phyloP scores from a whole-genome alignment of 202 grass and related monocot species.

The Musa balbisiana region DNA sequence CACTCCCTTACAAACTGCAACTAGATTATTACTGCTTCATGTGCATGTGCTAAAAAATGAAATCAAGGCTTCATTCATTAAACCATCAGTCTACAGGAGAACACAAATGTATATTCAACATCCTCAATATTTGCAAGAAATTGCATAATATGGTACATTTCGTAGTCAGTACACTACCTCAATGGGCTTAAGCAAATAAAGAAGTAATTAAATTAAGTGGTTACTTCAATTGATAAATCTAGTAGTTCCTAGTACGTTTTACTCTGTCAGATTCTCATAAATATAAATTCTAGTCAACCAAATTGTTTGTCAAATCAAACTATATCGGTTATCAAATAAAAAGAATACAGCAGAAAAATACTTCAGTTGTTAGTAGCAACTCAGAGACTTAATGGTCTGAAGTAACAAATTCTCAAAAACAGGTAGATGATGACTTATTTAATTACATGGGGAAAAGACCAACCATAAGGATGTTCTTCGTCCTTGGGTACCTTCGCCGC shows the following conservation, averaged over 20 bases:
- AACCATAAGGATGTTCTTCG: slow-evolving; percentile 91
- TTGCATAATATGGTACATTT: not conserved
- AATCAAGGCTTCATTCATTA: not conserved
- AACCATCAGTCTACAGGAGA: not conserved
- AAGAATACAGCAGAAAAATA: not conserved
- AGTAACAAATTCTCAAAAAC: not conserved
- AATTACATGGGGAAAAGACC: slow-evolving; percentile 9
- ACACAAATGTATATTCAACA: not conserved
- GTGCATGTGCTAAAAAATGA: too few relatives aligned
- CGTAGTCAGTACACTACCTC: not conserved
- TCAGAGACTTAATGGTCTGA: not conserved
- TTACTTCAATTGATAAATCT: not conserved
- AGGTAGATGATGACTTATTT: not conserved
- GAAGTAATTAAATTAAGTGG: not conserved
- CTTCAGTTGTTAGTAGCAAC: not conserved
- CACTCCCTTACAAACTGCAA: too few relatives aligned
- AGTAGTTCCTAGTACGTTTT: not conserved
- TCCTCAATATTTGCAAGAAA: not conserved
- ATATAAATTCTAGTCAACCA: not conserved
- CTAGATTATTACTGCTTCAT: too few relatives aligned
- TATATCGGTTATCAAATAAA: not conserved
- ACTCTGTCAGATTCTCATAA: not conserved
- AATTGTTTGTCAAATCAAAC: not conserved
- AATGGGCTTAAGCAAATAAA: not conserved
- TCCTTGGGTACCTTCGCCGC: slow-evolving; percentile 78